Evolutionary conservation across 768 basidiomycete genomes (phyloP).

Genomic region (Mycena haematopus): DNA sequence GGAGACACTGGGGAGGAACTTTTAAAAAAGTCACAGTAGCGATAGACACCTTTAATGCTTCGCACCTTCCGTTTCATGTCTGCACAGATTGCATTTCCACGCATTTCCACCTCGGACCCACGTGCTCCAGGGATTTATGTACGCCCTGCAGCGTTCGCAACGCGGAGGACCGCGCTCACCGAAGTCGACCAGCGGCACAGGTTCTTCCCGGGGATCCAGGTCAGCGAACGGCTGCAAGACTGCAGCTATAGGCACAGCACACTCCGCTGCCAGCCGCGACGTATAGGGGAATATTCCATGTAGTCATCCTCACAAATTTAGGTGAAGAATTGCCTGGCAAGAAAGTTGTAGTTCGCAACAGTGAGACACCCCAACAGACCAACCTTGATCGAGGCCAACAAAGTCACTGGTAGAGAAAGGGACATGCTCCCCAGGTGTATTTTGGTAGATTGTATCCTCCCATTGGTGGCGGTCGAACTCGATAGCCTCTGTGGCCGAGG

Average conservation of each 20-base stretch:
- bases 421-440: constrained; percentile 61
- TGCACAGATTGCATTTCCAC: constrained; percentile 95
- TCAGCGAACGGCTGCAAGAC: constrained; percentile 92
- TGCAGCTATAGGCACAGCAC: constrained; percentile 84
- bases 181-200: constrained; percentile 78
- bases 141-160: constrained; percentile 84
- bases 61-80: constrained; percentile 84
- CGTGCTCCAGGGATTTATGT: constrained; percentile 92
- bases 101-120: constrained; percentile 83
- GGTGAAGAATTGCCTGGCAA: constrained; percentile 84
- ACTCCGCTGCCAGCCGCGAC: constrained; percentile 78
- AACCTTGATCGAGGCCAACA: constrained; percentile 89
- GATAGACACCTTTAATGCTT: constrained; percentile 15
- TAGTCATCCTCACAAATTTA: constrained; percentile 86
- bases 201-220: constrained; percentile 77
- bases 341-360: neutral
- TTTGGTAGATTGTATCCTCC: constrained; percentile 73
- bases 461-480: constrained; percentile 82
- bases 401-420: constrained; percentile 91
- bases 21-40: constrained; percentile 1
- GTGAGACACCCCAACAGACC: constrained; percentile 1
- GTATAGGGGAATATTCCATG: constrained; percentile 88
- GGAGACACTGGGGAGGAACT: constrained; percentile 59
- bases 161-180: constrained; percentile 79
- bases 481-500: constrained; percentile 84